phyloP scores from a whole-genome alignment of 116 monocot species.

The Cymodocea nodosa region DNA sequence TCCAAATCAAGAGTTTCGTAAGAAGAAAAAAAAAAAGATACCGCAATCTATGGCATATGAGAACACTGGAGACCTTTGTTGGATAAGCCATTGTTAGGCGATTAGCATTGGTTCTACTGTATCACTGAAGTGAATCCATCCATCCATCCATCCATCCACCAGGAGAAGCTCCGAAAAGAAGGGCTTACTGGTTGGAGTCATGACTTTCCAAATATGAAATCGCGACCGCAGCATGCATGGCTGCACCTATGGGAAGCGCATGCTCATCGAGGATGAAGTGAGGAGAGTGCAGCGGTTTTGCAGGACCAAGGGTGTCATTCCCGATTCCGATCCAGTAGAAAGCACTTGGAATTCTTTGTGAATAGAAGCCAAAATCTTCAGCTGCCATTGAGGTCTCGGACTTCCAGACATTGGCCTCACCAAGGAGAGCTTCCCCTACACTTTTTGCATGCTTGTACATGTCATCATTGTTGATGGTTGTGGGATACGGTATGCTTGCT shows the following conservation, averaged over 20 bases:
- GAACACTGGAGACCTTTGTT: too few relatives aligned
- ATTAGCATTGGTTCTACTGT: too few relatives aligned
- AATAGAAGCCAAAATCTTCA: conserved; percentile 80
- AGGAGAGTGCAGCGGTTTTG: conserved; percentile 42
- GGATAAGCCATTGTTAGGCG: too few relatives aligned
- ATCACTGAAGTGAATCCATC: neutral
- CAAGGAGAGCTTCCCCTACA: conserved; percentile 43
- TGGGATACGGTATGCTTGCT: conserved; percentile 38
- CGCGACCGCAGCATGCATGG: conserved; percentile 64
- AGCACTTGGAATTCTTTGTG: conserved; percentile 44
- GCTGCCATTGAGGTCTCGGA: conserved; percentile 25
- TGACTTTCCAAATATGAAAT: conserved; percentile 17
- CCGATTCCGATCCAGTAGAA: conserved; percentile 37
- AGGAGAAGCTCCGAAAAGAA: neutral
- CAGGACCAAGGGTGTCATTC: conserved; percentile 34
- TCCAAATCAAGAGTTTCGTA: too few relatives aligned
- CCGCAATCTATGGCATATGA: too few relatives aligned
- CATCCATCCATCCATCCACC: neutral
- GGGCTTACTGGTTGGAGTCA: neutral
- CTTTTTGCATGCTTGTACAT: conserved; percentile 46
- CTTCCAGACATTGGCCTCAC: conserved; percentile 24
- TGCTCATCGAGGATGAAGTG: conserved; percentile 48
- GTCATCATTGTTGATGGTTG: conserved; percentile 40
- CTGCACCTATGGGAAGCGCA: conserved; percentile 54
- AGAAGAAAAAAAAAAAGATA: too few relatives aligned